Evolutionary conservation across 164 flowering plant genomes (phyloP), one percentile per base, ranked within the genome.

Genomic region (Chloranthus sessilifolius): DNA sequence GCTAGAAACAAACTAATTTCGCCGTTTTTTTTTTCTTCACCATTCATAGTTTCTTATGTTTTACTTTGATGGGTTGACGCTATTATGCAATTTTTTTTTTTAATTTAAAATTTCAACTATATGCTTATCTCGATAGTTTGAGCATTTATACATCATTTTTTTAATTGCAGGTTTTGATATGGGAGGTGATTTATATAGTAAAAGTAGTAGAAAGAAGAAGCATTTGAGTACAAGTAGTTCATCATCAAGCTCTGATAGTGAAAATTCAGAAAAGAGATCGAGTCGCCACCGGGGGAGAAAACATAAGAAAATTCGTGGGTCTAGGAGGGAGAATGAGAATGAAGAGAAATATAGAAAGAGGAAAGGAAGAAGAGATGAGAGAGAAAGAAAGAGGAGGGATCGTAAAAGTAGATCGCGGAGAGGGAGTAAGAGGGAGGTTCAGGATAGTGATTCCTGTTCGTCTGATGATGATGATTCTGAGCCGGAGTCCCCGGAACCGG

Each of bases 381-480:
- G 39, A 19, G 52, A 55, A 39, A 63, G 39, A 31, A 36, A 23
- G 42, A 49, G 31, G 34, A 52, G 44, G 31, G 59, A 59, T 6
- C 42, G 16, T 7, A 60, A 41, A 24, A 39, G 47, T 28, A 54
- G 49, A 35, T 56, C 47, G 20, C 39, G 44, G 41, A 19, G 59
- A 49, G 59, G 45, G 31, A 43, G 21, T 9, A 59, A 43, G 43
- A 48, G 19, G 50, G 49, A 48, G 27, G 54, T 24, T 27, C 46
- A 56, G 6, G 70, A 61, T 8, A 65, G 70, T 7, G 72, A 63
- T 7, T 67, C 66, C 11, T 71, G 70, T 2, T 60, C 19, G 21
- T 53, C 62, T 12, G 47, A 64, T 7, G 53, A 38, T 14, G 62
- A 47, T 15, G 52, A 50, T 43, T 69, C 67, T 17, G 73, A 58